These are phyloP conservation scores for Boletus semigastroideus DNA, from an alignment of 1,284 basidiomycete species.

Conservation along the genomic window DNA sequence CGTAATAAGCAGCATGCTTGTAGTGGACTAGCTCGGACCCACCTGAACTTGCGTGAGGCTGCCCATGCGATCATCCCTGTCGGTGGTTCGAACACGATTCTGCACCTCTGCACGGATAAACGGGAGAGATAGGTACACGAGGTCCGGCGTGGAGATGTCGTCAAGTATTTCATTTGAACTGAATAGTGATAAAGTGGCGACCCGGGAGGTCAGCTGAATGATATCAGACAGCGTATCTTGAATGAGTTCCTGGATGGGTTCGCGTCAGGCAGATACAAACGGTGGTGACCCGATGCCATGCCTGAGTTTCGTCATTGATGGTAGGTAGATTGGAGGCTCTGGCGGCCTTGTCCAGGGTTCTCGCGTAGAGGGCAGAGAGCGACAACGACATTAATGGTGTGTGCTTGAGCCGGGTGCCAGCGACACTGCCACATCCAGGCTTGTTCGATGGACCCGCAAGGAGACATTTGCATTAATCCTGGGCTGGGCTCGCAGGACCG, in stretches of 20 bases:
- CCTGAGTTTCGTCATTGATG: constrained; percentile 52
- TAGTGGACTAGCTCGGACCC: constrained; percentile 27
- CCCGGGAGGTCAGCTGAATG: constrained; percentile 45
- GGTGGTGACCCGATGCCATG: constrained; percentile 16
- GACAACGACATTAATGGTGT: constrained; percentile 44
- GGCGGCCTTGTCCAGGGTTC: constrained; percentile 43
- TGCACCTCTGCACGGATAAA: constrained; percentile 76
- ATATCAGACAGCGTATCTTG: constrained; percentile 55
- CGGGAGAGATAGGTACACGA: constrained; percentile 79
- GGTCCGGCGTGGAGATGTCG: constrained; percentile 79
- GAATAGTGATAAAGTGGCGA: constrained; percentile 70
- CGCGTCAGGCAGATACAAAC: constrained; percentile 12
- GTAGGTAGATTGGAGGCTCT: constrained; percentile 48
- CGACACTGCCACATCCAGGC: background rate
- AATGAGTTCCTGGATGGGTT: constrained; percentile 52
- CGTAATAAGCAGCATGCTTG: constrained; percentile 21
- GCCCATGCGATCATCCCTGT: constrained; percentile 57
- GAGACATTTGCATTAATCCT: background rate
- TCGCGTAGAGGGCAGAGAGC: constrained; percentile 43
- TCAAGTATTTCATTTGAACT: constrained; percentile 84
- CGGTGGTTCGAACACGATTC: constrained; percentile 59
- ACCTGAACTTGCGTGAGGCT: constrained; percentile 64
- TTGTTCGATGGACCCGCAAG: constrained; percentile 13
- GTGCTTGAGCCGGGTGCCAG: no score
- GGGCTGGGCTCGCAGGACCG: constrained; percentile 1